Conservation (phyloP, 768 basidiomycete genomes). For the Russula sp. region DNA sequence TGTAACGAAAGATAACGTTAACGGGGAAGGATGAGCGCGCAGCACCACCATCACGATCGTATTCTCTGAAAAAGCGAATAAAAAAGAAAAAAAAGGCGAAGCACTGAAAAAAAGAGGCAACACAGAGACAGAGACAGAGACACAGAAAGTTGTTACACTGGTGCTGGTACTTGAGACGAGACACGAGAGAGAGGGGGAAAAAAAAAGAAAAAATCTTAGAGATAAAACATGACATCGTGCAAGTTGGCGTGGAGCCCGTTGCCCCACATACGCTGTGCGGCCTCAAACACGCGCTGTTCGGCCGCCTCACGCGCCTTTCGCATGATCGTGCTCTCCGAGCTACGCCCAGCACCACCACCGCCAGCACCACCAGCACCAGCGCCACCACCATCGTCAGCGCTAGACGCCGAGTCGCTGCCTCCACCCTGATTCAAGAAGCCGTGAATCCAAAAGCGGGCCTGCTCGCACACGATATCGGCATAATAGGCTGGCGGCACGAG, state of each 20-base stretch:
- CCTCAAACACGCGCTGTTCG: constrained; percentile 30
- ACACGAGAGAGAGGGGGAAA: background rate
- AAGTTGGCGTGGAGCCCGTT: constrained; percentile 44
- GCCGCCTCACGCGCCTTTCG: constrained; percentile 29
- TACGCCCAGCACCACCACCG: constrained; percentile 21
- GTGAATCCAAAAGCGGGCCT: constrained; percentile 70
- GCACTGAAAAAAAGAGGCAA: too few relatives aligned
- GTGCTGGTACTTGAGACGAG: too few relatives aligned
- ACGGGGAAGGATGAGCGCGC: too few relatives aligned
- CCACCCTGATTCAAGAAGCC: constrained; percentile 50
- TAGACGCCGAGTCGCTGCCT: constrained; percentile 22
- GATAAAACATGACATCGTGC: constrained; percentile 68
- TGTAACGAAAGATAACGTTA: too few relatives aligned
- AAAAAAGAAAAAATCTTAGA: constrained; percentile 31
- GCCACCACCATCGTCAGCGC: background rate
- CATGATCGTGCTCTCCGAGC: constrained; percentile 25
- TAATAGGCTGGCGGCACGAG: constrained; percentile 76
- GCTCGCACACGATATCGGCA: constrained; percentile 76
- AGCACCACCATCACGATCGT: too few relatives aligned
- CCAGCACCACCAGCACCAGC: background rate
- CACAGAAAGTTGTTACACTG: too few relatives aligned
- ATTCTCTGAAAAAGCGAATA: too few relatives aligned
- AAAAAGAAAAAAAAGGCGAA: too few relatives aligned
- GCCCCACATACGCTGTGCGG: constrained; percentile 35
- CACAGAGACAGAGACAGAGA: too few relatives aligned